Conservation (phyloP, 176 grass and related monocot species). For the Cymbopogon citratus region DNA sequence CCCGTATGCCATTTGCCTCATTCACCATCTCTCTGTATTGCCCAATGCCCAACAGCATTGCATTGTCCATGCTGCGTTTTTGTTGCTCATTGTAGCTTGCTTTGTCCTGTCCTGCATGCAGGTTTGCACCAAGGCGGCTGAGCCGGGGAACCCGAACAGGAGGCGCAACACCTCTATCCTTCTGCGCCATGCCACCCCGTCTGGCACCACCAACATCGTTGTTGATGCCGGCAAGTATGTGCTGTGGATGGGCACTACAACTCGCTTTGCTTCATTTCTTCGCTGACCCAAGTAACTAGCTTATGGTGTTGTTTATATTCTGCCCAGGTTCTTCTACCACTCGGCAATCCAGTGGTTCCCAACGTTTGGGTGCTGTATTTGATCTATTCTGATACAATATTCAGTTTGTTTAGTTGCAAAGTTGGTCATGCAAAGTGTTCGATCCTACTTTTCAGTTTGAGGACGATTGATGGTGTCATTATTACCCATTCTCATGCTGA, state of each 20-base stretch:
- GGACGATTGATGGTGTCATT: slow-evolving; percentile 65
- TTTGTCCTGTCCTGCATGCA: slow-evolving; percentile 23
- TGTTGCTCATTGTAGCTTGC: neutral
- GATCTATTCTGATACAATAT: neutral
- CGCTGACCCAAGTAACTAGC: neutral
- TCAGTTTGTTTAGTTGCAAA: slow-evolving; percentile 11
- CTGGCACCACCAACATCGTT: slow-evolving; percentile 64
- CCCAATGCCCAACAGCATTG: neutral
- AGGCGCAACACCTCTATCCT: slow-evolving; percentile 86
- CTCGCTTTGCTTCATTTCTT: neutral
- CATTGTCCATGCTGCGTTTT: neutral
- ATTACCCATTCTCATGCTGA: slow-evolving; percentile 98
- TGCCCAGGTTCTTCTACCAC: slow-evolving; percentile 89
- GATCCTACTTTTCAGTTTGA: slow-evolving; percentile 48
- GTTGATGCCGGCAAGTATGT: slow-evolving; percentile 88
- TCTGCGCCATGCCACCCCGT: slow-evolving; percentile 50
- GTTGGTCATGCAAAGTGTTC: neutral
- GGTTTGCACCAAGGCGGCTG: slow-evolving; percentile 68
- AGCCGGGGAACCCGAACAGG: slow-evolving; percentile 64
- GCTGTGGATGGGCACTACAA: neutral
- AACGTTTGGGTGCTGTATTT: slow-evolving; percentile 46
- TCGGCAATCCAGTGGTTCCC: slow-evolving; percentile 80
- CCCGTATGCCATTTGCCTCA: slow-evolving; percentile 29
- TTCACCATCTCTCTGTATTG: neutral
- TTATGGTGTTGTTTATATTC: slow-evolving; percentile 5